phyloP scores from a whole-genome alignment of 2,329 filamentous ascomycete genomes.

The Volutella citrinella region DNA sequence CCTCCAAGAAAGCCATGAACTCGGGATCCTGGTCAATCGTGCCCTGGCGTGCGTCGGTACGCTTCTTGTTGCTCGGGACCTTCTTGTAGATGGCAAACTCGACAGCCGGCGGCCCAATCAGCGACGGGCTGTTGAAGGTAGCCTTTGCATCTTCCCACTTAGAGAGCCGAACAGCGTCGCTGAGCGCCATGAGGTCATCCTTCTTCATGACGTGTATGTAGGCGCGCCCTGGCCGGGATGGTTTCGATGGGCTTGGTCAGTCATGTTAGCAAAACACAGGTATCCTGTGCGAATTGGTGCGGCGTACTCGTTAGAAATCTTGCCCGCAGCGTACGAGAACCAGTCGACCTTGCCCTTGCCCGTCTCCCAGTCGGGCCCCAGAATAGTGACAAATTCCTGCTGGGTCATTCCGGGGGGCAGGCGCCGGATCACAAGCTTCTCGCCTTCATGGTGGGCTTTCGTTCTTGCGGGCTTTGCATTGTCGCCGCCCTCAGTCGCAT shows the following conservation, averaged over 20 bases:
- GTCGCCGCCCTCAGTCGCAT: conserved; percentile 27
- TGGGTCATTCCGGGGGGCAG: conserved; percentile 83
- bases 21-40: conserved; percentile 96
- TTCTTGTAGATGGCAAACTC: conserved; percentile 85
- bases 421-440: conserved; percentile 82
- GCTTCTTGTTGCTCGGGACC: conserved; percentile 69
- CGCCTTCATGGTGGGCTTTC: conserved; percentile 46
- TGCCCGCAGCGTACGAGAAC: conserved; percentile 64
- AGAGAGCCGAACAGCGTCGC: conserved; percentile 65
- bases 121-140: conserved; percentile 66
- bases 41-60: conserved; percentile 81
- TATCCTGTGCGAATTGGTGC: conserved; percentile 1
- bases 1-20: conserved; percentile 90
- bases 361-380: conserved; percentile 78
- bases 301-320: conserved; percentile 78
- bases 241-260: conserved; percentile 68
- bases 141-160: conserved; percentile 81
- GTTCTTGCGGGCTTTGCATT: conserved; percentile 28
- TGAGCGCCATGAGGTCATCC: conserved; percentile 63
- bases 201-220: conserved; percentile 79
- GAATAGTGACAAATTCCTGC: conserved; percentile 66
- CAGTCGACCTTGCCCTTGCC: conserved; percentile 85
- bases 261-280: conserved; percentile 11
- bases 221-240: conserved; percentile 74
- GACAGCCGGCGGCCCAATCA: conserved; percentile 75